These are phyloP conservation scores for Pichia sporocuriosa DNA, from an alignment of 805 yeast genomes.

Conservation along the genomic window DNA sequence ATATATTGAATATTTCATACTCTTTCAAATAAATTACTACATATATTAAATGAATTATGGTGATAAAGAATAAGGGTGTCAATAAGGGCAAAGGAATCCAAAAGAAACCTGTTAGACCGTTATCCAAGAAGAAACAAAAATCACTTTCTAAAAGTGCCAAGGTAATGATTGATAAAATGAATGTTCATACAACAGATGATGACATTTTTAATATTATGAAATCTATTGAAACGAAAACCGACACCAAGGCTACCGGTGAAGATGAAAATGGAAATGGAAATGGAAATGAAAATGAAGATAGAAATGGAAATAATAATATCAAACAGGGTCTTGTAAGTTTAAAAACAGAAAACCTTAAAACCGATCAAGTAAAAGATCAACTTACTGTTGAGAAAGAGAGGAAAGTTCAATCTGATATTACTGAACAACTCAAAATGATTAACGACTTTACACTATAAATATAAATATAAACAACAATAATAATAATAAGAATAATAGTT, in stretches of 20 bases:
- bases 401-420: conserved; percentile 36
- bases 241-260: conserved; percentile 12
- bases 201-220: conserved; percentile 17
- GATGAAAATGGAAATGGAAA: not conserved
- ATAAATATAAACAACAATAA: not conserved
- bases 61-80: not conserved
- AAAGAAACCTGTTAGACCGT: conserved; percentile 6
- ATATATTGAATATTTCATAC: too few species aligned
- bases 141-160: conserved; percentile 20
- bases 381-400: conserved; percentile 23
- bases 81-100: not conserved
- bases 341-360: conserved; percentile 34
- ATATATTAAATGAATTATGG: not conserved
- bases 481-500: too few species aligned
- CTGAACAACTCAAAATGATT: conserved; percentile 41
- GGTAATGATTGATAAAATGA: conserved; percentile 24
- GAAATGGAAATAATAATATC: conserved; percentile 1
- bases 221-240: conserved; percentile 12
- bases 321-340: conserved; percentile 31
- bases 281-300: conserved; percentile 1
- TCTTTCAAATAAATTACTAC: not conserved
- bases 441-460: conserved; percentile 34
- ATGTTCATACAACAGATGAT: conserved; percentile 19
- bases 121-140: conserved; percentile 20
- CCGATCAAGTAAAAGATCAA: conserved; percentile 29